Percentiles rank a stretch among this genome's conserved stretches.
Evolutionary conservation across 805 yeast species (phyloP).

Genomic region (Phaffomyces thermotolerans): DNA sequence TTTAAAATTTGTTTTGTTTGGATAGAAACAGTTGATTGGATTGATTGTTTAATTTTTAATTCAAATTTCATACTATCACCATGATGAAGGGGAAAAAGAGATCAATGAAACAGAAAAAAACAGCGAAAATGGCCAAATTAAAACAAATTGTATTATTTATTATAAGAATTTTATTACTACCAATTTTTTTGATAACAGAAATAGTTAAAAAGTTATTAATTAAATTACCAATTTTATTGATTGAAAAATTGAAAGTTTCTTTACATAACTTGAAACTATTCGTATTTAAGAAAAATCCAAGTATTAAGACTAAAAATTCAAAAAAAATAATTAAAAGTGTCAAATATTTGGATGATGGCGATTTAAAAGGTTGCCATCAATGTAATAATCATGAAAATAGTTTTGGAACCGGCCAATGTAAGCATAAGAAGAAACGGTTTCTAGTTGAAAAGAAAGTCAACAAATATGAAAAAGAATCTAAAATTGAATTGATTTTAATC

Average conservation of each 20-base stretch:
- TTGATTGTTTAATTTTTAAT: too few relatives aligned
- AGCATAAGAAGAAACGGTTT: not conserved
- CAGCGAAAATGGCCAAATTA: not conserved
- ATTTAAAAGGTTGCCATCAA: not conserved
- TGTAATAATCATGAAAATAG: not conserved
- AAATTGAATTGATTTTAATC: not conserved
- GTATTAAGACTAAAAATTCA: too few relatives aligned
- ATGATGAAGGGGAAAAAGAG: not conserved
- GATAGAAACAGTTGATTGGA: too few relatives aligned
- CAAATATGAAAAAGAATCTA: not conserved
- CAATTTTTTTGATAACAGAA: slow-evolving; percentile 1
- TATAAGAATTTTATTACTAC: not conserved
- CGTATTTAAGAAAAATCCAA: slow-evolving; percentile 1
- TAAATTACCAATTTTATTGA: not conserved
- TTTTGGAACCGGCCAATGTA: not conserved
- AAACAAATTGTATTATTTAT: not conserved
- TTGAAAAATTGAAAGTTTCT: slow-evolving; percentile 1
- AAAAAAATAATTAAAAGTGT: not conserved
- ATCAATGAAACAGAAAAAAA: slow-evolving; percentile 1
- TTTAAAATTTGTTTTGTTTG: too few relatives aligned
- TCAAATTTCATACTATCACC: not conserved
- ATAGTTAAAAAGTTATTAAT: slow-evolving; percentile 1
- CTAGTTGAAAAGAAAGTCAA: not conserved
- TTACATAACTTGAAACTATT: slow-evolving; percentile 3
- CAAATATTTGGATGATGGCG: slow-evolving; percentile 2